Evolutionary conservation across 2,329 filamentous ascomycete species (phyloP).

Genomic region (Fusarium veterinarium): DNA sequence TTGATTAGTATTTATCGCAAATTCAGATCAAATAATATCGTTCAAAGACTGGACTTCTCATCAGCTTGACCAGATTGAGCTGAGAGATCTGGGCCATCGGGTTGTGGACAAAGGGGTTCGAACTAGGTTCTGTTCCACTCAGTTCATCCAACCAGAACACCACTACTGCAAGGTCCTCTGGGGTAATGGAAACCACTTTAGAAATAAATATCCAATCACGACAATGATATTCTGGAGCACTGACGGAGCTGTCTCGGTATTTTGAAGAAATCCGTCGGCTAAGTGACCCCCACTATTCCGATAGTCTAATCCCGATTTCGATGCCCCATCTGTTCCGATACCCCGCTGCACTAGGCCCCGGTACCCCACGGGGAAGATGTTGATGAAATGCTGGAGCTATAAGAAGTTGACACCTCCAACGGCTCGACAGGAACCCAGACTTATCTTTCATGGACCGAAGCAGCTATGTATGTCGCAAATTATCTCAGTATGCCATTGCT

Average conservation of each 20-base stretch:
- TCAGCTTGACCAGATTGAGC: neutral
- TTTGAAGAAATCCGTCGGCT: neutral
- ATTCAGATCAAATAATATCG: no score
- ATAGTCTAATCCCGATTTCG: neutral
- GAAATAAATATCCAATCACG: fast-evolving
- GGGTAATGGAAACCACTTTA: fast-evolving
- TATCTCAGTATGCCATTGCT: fast-evolving
- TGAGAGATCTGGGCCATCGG: fast-evolving
- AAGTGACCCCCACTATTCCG: neutral
- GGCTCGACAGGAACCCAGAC: fast-evolving
- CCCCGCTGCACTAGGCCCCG: neutral
- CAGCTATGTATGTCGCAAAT: neutral
- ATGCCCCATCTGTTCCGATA: neutral
- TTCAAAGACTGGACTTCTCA: no score
- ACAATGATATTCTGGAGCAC: fast-evolving
- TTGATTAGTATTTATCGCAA: no score
- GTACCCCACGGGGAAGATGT: neutral
- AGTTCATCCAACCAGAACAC: fast-evolving
- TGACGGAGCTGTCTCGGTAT: neutral
- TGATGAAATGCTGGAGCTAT: fast-evolving
- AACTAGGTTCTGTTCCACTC: neutral
- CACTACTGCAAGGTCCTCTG: no score
- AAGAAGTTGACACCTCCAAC: neutral
- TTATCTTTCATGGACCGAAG: fast-evolving
- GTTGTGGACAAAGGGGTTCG: neutral